Evolutionary conservation across 2,329 filamentous ascomycete genomes (phyloP).

Genomic region (Anthostomella pinea): DNA sequence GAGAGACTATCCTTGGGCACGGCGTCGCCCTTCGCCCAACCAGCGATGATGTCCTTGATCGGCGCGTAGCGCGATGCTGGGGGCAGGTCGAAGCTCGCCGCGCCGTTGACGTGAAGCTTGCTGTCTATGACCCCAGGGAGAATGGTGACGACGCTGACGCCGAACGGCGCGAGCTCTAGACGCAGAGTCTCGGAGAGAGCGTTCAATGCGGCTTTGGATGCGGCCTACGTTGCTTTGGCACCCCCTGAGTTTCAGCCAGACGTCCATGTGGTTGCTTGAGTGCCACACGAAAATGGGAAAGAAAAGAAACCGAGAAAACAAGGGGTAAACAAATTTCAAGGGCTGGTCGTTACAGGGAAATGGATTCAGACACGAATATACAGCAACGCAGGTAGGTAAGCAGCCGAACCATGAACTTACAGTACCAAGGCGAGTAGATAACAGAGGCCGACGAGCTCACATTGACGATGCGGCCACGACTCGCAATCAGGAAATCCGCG

Average conservation of each 20-base stretch:
- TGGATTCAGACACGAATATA: no score
- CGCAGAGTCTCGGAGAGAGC: conserved; percentile 6
- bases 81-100: background rate
- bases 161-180: conserved; percentile 5
- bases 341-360: no score
- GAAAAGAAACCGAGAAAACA: no score
- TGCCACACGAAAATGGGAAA: no score
- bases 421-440: conserved; percentile 2
- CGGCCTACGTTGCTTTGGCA: no score
- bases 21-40: conserved; percentile 3
- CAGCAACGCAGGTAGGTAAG: no score
- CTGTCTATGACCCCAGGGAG: conserved; percentile 1
- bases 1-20: conserved; percentile 2
- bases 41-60: conserved; percentile 4
- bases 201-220: no score
- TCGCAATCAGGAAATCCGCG: conserved; percentile 1
- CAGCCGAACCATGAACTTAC: no score
- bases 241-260: no score
- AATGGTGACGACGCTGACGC: conserved; percentile 4
- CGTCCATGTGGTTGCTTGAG: no score
- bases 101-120: conserved; percentile 1
- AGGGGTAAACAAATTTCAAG: no score
- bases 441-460: conserved; percentile 6
- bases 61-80: background rate
- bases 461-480: conserved; percentile 6